phyloP scores from a whole-genome alignment of 495 filamentous ascomycete species.

The Hypomontagnella monticulosa region DNA sequence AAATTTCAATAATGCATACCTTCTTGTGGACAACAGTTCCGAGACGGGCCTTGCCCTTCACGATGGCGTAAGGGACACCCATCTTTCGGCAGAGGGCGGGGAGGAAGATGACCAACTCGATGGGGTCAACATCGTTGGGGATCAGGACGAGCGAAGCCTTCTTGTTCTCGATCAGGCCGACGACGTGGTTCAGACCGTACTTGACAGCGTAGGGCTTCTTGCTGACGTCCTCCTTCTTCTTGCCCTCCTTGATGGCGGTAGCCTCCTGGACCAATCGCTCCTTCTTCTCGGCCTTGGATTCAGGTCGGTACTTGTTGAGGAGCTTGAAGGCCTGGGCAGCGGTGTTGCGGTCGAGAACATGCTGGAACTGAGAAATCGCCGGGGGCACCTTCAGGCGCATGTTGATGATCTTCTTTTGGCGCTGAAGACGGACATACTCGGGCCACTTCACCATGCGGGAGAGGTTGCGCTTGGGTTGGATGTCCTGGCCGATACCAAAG shows the following conservation, averaged over 20 bases:
- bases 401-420: slow-evolving; percentile 99
- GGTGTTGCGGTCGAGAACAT: slow-evolving; percentile 97
- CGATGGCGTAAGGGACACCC: slow-evolving; percentile 98
- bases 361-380: slow-evolving; percentile 96
- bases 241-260: slow-evolving; percentile 93
- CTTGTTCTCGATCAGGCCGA: slow-evolving; percentile 99
- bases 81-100: slow-evolving; percentile 99
- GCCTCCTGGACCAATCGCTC: slow-evolving; percentile 98
- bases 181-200: slow-evolving; percentile 99
- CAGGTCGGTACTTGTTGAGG: slow-evolving; percentile 99
- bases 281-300: slow-evolving; percentile 99
- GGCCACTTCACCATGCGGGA: slow-evolving; percentile 99
- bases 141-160: slow-evolving; percentile 98
- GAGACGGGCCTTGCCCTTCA: slow-evolving; percentile 99
- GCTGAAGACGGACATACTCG: slow-evolving; percentile 97
- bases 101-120: slow-evolving; percentile 99
- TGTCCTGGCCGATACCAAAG: slow-evolving; percentile 98
- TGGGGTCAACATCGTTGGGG: slow-evolving; percentile 99
- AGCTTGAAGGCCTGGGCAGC: slow-evolving; percentile 97
- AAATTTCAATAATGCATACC: slow-evolving; percentile 57
- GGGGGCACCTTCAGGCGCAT: slow-evolving; percentile 98
- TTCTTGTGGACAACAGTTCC: slow-evolving; percentile 99
- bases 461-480: slow-evolving; percentile 97
- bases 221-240: slow-evolving; percentile 99
- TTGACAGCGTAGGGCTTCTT: slow-evolving; percentile 99